Evolutionary conservation across 371 early-diverging fungal species (phyloP).

Genomic region (Ordospora pajunii): DNA sequence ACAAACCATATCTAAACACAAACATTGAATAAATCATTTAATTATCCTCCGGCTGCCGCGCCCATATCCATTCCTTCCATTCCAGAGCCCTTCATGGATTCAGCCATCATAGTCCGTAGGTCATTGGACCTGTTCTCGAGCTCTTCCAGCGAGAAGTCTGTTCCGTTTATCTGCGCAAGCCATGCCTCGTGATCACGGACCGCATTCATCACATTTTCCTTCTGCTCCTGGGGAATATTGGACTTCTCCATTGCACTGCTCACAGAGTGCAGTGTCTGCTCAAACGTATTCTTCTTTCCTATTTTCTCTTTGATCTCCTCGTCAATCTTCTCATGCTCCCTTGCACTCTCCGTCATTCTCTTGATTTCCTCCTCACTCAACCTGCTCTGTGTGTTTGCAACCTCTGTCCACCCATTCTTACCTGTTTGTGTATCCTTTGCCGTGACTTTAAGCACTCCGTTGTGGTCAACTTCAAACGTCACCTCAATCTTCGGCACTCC

Average conservation of each 20-base stretch:
- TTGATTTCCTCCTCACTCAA: constrained; percentile 64
- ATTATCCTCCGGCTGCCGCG: constrained; percentile 16
- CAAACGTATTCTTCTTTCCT: constrained; percentile 16
- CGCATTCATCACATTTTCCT: not conserved
- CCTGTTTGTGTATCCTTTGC: constrained; percentile 42
- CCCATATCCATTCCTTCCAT: not conserved
- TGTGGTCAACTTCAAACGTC: constrained; percentile 14
- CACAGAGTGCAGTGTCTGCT: not conserved
- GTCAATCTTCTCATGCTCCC: constrained; percentile 61
- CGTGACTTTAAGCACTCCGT: constrained; percentile 39
- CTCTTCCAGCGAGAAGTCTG: constrained; percentile 8
- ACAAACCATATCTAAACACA: not conserved
- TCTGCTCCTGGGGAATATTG: constrained; percentile 27
- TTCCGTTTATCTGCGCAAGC: constrained; percentile 1
- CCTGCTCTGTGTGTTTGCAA: constrained; percentile 62
- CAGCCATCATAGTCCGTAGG: constrained; percentile 11
- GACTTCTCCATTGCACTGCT: constrained; percentile 7
- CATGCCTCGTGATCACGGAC: constrained; percentile 24
- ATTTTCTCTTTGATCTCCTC: constrained; percentile 1
- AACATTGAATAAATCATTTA: not conserved
- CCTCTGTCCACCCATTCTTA: not conserved
- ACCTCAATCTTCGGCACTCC: constrained; percentile 53
- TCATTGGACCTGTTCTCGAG: constrained; percentile 10
- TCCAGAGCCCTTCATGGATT: not conserved
- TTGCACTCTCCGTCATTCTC: constrained; percentile 61